Percentiles rank a stretch among this genome's conserved stretches.
phyloP scores from a whole-genome alignment of 441 rosid genomes.

The Eruca vesicaria region DNA sequence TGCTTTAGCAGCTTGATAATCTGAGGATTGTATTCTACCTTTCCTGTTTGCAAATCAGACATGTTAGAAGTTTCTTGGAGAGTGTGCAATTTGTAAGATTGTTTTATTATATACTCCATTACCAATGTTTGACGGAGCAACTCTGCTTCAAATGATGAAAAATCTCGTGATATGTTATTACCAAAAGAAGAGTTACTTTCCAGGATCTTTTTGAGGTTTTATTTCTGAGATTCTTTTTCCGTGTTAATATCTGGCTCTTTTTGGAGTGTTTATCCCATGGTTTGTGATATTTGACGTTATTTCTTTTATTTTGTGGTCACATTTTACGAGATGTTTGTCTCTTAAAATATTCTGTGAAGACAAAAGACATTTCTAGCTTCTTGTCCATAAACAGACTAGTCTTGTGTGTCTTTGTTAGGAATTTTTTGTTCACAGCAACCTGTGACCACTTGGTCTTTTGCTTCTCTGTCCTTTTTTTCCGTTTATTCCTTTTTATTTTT shows the following conservation, averaged over 20 bases:
- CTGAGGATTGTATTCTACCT: background rate
- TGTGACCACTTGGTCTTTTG: background rate
- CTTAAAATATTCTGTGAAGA: conserved; percentile 4
- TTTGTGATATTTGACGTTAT: background rate
- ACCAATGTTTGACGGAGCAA: background rate
- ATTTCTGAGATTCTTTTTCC: background rate
- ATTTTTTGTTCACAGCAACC: background rate
- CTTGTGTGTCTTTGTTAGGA: background rate
- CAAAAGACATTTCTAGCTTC: conserved; percentile 1
- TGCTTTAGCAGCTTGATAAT: conserved; percentile 7
- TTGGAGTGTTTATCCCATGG: background rate
- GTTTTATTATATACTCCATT: background rate
- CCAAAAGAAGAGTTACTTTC: background rate
- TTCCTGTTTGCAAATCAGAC: background rate
- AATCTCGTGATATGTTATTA: background rate
- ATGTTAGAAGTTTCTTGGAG: conserved; percentile 13
- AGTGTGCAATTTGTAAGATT: background rate
- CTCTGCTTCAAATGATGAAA: background rate
- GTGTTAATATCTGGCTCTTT: background rate
- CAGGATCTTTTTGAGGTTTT: background rate
- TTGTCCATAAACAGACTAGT: conserved; percentile 18
- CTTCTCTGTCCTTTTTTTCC: background rate
- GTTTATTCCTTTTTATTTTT: background rate
- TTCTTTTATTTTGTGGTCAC: background rate
- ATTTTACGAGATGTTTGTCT: background rate